Percentiles rank a stretch among this genome's conserved stretches.
phyloP scores from a whole-genome alignment of 1,284 basidiomycete genomes.

The Irpex sp. region DNA sequence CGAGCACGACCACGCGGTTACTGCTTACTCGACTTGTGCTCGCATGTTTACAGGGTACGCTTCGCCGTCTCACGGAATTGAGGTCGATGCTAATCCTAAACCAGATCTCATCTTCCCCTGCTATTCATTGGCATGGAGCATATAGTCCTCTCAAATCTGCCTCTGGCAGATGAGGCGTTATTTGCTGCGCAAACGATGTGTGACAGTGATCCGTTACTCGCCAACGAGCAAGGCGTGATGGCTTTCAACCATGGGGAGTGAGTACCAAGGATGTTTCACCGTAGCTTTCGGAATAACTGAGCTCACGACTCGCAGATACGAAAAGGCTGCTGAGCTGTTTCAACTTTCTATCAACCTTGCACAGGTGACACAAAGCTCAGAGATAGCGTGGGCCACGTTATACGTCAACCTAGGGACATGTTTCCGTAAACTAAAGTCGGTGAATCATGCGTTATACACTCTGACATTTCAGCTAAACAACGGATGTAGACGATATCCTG shows the following conservation, averaged over 20 bases:
- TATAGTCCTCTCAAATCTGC: slow-evolving; percentile 82
- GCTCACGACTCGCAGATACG: slow-evolving; percentile 43
- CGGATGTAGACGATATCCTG: slow-evolving; percentile 53
- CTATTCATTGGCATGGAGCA: slow-evolving; percentile 99
- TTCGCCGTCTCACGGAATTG: neutral
- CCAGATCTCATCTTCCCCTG: slow-evolving; percentile 86
- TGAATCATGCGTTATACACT: slow-evolving; percentile 2
- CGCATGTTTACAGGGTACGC: slow-evolving; percentile 89
- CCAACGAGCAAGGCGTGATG: slow-evolving; percentile 94
- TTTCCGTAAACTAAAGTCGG: slow-evolving; percentile 74
- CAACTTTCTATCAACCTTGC: slow-evolving; percentile 70
- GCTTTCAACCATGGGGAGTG: slow-evolving; percentile 84
- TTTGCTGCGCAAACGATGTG: slow-evolving; percentile 79
- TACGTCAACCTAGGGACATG: slow-evolving; percentile 91
- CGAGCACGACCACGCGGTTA: slow-evolving; percentile 97
- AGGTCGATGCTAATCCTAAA: neutral
- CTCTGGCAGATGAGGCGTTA: slow-evolving; percentile 85
- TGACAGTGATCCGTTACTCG: slow-evolving; percentile 81
- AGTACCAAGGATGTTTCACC: slow-evolving; percentile 28
- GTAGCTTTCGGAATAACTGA: neutral
- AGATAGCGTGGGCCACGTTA: slow-evolving; percentile 81
- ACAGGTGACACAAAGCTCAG: slow-evolving; percentile 79
- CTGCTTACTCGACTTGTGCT: slow-evolving; percentile 95
- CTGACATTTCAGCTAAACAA: slow-evolving; percentile 1
- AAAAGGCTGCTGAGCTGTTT: slow-evolving; percentile 70